phyloP scores from a whole-genome alignment of 768 basidiomycete genomes.

The Crucibulum laeve region DNA sequence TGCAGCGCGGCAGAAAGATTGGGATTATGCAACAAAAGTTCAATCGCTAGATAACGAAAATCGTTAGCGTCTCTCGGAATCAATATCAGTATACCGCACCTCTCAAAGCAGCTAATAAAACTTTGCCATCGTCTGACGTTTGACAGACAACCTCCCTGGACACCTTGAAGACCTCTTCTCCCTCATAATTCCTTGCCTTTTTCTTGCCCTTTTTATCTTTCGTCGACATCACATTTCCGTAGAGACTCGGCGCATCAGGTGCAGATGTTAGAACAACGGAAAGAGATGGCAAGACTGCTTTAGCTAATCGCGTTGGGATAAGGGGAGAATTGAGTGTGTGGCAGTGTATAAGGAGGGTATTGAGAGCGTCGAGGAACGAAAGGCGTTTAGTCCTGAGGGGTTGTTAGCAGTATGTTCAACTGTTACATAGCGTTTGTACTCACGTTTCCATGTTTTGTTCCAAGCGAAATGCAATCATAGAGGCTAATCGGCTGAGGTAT shows the following conservation, averaged over 20 bases:
- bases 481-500: constrained; percentile 47
- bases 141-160: constrained; percentile 43
- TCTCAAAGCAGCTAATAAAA: constrained; percentile 49
- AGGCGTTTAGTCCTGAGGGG: constrained; percentile 29
- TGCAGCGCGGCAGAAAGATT: constrained; percentile 48
- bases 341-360: constrained; percentile 36
- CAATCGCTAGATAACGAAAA: constrained; percentile 39
- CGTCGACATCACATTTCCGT: constrained; percentile 15
- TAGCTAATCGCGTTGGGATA: constrained; percentile 48
- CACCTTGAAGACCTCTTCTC: constrained; percentile 64
- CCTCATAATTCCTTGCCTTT: constrained; percentile 65
- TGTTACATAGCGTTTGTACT: constrained; percentile 13
- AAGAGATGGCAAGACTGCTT: constrained; percentile 46
- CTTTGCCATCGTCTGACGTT: constrained; percentile 44
- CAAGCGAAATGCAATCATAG: constrained; percentile 52
- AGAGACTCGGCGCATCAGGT: constrained; percentile 20
- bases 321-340: constrained; percentile 44
- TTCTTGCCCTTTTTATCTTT: constrained; percentile 61
- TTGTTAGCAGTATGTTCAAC: constrained; percentile 1
- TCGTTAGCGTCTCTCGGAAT: constrained; percentile 2
- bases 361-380: constrained; percentile 40
- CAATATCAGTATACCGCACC: constrained; percentile 35
- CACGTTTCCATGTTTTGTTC: constrained; percentile 53
- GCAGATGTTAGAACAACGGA: constrained; percentile 41
- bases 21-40: constrained; percentile 41